phyloP scores from a whole-genome alignment of 2,329 filamentous ascomycete genomes.

The Emydomyces testavorans region DNA sequence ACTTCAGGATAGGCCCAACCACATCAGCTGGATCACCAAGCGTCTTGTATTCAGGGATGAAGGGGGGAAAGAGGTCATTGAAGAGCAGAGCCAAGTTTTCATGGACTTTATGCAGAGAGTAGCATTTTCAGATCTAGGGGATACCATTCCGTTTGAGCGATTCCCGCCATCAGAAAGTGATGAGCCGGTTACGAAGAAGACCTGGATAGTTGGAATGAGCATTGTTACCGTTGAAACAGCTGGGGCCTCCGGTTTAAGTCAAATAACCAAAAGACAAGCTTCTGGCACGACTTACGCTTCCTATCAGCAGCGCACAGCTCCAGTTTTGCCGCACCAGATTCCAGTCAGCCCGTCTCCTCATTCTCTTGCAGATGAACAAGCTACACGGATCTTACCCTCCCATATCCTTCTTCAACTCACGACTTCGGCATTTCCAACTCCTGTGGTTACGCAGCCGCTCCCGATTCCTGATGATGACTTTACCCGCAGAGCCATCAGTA shows the following conservation, averaged over 20 bases:
- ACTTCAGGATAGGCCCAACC: constrained; percentile 66
- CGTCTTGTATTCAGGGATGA: constrained; percentile 68
- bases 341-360: constrained; percentile 32
- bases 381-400: constrained; percentile 34
- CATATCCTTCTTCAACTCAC: constrained; percentile 38
- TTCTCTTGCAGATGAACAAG: constrained; percentile 27
- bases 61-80: constrained; percentile 61
- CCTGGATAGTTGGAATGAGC: constrained; percentile 43
- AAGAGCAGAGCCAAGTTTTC: constrained; percentile 87
- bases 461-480: constrained; percentile 62
- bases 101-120: constrained; percentile 91
- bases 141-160: constrained; percentile 40
- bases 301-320: constrained; percentile 39
- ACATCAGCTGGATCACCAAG: constrained; percentile 82
- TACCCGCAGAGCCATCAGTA: constrained; percentile 60
- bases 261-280: constrained; percentile 42
- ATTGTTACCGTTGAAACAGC: constrained; percentile 42
- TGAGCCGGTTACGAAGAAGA: constrained; percentile 35
- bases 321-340: constrained; percentile 36
- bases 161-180: constrained; percentile 34
- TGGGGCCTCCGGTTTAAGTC: constrained; percentile 37
- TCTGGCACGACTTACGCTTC: constrained; percentile 41
- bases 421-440: constrained; percentile 35
- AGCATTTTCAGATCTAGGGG: constrained; percentile 72
- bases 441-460: constrained; percentile 53